Percentiles rank a stretch among this genome's conserved stretches.
These are phyloP conservation scores for Omphalea diandra DNA, from an alignment of 441 rosid species.

Conservation along the genomic window DNA sequence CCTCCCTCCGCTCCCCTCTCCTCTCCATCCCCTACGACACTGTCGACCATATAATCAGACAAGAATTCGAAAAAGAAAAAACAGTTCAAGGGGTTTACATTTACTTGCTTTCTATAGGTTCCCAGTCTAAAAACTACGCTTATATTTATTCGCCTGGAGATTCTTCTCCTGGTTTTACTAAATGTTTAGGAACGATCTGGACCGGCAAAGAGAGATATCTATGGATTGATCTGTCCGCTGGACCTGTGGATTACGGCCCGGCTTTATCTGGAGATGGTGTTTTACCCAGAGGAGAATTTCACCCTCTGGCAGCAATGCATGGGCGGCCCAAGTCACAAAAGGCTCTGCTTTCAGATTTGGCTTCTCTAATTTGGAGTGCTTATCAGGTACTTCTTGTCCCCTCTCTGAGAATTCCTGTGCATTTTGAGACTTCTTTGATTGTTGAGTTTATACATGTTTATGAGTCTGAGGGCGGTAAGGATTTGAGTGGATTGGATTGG, in stretches of 20 bases:
- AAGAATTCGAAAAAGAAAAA: constrained; percentile 66
- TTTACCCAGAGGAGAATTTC: constrained; percentile 86
- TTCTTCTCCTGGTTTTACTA: constrained; percentile 76
- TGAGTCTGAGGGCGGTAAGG: constrained; percentile 50
- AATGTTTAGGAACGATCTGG: constrained; percentile 83
- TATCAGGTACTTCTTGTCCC: constrained; percentile 93
- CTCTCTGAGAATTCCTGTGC: constrained; percentile 79
- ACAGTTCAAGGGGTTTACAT: constrained; percentile 64
- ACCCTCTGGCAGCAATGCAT: constrained; percentile 79
- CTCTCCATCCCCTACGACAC: constrained; percentile 47
- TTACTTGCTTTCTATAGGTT: constrained; percentile 64
- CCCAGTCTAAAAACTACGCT: constrained; percentile 58
- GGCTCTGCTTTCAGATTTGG: constrained; percentile 68
- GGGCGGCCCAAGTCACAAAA: constrained; percentile 85
- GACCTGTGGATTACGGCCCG: constrained; percentile 96
- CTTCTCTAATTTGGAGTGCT: constrained; percentile 79
- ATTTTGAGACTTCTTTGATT: constrained; percentile 71
- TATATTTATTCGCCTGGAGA: constrained; percentile 72
- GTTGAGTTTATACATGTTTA: constrained; percentile 79
- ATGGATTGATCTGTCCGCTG: constrained; percentile 90
- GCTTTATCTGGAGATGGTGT: constrained; percentile 91
- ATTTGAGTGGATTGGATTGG: constrained; percentile 67
- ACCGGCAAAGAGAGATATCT: constrained; percentile 79
- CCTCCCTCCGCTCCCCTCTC: constrained; percentile 65
- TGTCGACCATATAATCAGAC: constrained; percentile 54